Conservation (phyloP, 441 rosid genomes). For the Corymbia calophylla region DNA sequence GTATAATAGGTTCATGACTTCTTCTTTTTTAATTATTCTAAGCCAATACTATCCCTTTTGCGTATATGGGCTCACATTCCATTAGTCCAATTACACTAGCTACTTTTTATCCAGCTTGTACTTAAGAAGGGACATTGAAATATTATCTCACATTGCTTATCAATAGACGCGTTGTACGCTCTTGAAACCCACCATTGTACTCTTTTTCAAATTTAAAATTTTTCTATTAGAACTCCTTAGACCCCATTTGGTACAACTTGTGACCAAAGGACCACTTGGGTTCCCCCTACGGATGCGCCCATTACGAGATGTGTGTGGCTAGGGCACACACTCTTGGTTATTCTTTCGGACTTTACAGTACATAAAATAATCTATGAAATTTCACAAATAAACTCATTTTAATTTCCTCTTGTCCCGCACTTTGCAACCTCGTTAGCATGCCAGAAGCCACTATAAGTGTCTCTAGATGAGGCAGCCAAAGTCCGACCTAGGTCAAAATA, state of each 20-base stretch:
- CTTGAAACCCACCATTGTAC: neutral
- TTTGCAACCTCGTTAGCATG: neutral
- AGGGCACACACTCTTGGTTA: neutral
- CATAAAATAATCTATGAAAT: neutral
- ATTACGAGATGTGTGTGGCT: neutral
- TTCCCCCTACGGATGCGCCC: neutral
- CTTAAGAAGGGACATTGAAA: neutral
- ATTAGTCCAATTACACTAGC: neutral
- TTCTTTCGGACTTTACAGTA: neutral
- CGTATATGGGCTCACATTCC: accelerated
- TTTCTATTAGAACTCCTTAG: neutral
- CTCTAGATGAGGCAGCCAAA: neutral
- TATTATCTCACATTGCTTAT: neutral
- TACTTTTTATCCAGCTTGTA: neutral
- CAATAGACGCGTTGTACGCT: neutral
- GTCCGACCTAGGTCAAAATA: accelerated
- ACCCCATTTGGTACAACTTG: neutral
- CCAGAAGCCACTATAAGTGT: accelerated
- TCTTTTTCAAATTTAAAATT: neutral
- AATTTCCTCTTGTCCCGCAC: neutral
- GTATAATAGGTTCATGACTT: accelerated
- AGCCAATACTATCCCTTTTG: neutral
- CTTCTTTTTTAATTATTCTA: neutral
- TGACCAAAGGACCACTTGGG: neutral
- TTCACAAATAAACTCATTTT: neutral